Evolutionary conservation across 2,329 filamentous ascomycete species (phyloP).

Genomic region (Bimuria novae-zelandiae): DNA sequence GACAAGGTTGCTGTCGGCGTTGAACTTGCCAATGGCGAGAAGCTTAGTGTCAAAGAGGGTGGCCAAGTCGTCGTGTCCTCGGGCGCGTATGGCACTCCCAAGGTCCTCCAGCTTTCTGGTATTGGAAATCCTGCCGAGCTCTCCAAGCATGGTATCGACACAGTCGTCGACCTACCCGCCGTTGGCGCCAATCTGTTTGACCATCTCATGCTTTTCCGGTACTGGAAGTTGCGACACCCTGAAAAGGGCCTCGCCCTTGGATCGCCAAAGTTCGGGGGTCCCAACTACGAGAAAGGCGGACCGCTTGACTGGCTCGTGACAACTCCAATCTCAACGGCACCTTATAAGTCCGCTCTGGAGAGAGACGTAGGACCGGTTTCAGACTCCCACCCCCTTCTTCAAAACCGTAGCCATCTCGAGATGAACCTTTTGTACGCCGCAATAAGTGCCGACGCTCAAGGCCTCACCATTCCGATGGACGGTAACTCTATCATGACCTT

Average conservation of each 20-base stretch:
- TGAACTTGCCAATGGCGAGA: slow-evolving; percentile 19
- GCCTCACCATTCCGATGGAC: slow-evolving; percentile 23
- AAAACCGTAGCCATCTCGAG: slow-evolving; percentile 23
- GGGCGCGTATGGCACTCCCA: slow-evolving; percentile 35
- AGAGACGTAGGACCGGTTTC: slow-evolving; percentile 19
- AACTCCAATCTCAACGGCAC: slow-evolving; percentile 11
- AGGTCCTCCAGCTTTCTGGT: slow-evolving; percentile 38
- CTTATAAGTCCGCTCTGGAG: slow-evolving; percentile 20
- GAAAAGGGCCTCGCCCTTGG: slow-evolving; percentile 27
- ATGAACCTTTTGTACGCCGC: slow-evolving; percentile 22
- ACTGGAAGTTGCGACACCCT: slow-evolving; percentile 32
- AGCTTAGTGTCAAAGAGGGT: slow-evolving; percentile 4
- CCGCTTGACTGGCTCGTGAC: slow-evolving; percentile 29
- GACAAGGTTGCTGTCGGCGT: slow-evolving; percentile 21
- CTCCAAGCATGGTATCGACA: slow-evolving; percentile 54
- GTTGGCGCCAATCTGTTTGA: slow-evolving; percentile 68
- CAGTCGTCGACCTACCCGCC: slow-evolving; percentile 60
- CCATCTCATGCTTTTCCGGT: slow-evolving; percentile 46
- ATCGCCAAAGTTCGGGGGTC: slow-evolving; percentile 22
- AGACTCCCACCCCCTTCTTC: slow-evolving; percentile 17
- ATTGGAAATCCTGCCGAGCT: slow-evolving; percentile 51
- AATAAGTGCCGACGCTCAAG: slow-evolving; percentile 17
- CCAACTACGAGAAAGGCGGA: slow-evolving; percentile 26
- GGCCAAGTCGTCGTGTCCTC: slow-evolving; percentile 37
- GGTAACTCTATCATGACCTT: slow-evolving; percentile 26